Base-by-base conservation (phyloP, 495 filamentous ascomycete species). In the Lasiosphaeria ovina region DNA sequence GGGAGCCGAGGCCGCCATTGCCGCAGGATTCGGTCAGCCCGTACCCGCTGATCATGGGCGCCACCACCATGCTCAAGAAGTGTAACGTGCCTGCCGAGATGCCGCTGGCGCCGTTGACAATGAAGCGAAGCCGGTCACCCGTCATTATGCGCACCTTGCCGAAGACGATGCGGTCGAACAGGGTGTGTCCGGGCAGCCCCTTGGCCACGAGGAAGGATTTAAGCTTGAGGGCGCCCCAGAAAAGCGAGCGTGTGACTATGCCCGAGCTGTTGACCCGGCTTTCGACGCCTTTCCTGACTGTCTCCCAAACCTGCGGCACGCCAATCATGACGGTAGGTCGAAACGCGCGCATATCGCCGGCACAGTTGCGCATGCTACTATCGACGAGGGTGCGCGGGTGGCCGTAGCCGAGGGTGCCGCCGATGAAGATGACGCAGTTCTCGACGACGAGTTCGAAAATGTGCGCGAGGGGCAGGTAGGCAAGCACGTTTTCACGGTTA, bases 401-500 rank as follows among this genome's bases (percentile, higher is more conserved):
- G 31, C 92, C 92, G 72, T 92, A 97, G 33, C 93, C 93, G 63
- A 96, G 87, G 6, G 85, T 82, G 8, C 79, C 86, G 61, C 92
- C 93, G 53, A 85, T 75, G 78, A 85, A 92, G 56, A 97, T 76
- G 24, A 83, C 81, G 4, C 77, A 69, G 71, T 96, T 90, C 71
- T 97, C 93, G n/a, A 84, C 77, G 17, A 90, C 75, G 58, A 93
- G 89, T 60, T 90, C 89, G 67, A 88, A 92, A 65, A 96, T 97
- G 72, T 97, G 93, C 11, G 93, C 93, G 3, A 97, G 81, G 0
- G 93, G 93, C 4, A 97, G 84, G 73, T 97, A 97, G 11, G 92
- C 95, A 44, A 87, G 78, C 6, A 87, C 75, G 24, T 82, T 77
- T 58, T 93, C 87, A n/a, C 75, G 74, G 4, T 77, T 67, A n/a